A percentile compares a stretch with the other conserved stretches of the same genome.
phyloP scores from a whole-genome alignment of 306 rosid genomes.

The Medicago arabica region DNA sequence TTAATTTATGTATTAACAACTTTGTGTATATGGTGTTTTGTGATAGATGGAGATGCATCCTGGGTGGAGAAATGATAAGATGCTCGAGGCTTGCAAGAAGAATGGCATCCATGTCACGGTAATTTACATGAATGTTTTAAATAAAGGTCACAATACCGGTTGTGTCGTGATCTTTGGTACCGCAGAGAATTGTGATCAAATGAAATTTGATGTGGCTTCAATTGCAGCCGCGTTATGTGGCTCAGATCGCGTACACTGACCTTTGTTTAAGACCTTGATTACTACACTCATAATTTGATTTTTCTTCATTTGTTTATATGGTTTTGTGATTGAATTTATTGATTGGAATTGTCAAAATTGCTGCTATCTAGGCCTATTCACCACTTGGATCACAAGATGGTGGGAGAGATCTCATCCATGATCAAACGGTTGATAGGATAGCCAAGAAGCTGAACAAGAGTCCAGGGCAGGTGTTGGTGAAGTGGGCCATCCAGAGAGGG shows the following conservation, averaged over 20 bases:
- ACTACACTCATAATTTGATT: not conserved
- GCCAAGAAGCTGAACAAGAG: slow-evolving; percentile 57
- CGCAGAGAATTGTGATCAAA: not conserved
- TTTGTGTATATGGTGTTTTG: slow-evolving; percentile 12
- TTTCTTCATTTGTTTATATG: not conserved
- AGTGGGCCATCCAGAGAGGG: slow-evolving; percentile 64
- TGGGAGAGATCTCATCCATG: slow-evolving; percentile 54
- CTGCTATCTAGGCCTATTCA: slow-evolving; percentile 52
- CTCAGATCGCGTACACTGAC: no score
- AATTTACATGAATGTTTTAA: slow-evolving; percentile 3
- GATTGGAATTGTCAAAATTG: slow-evolving; percentile 29
- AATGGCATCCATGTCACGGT: slow-evolving; percentile 67
- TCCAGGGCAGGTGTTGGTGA: slow-evolving; percentile 61
- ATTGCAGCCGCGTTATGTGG: no score
- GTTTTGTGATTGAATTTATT: slow-evolving; percentile 16
- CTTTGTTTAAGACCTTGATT: not conserved
- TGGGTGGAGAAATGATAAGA: slow-evolving; percentile 73
- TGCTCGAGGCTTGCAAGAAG: slow-evolving; percentile 63
- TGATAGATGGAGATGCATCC: slow-evolving; percentile 73
- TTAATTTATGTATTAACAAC: not conserved
- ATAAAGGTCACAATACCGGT: not conserved
- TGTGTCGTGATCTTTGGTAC: not conserved
- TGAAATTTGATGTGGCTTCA: no score
- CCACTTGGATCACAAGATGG: slow-evolving; percentile 57
- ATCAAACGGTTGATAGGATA: slow-evolving; percentile 53